phyloP scores from a whole-genome alignment of 31 red algal species.

The Bonnemaisonia californica region DNA sequence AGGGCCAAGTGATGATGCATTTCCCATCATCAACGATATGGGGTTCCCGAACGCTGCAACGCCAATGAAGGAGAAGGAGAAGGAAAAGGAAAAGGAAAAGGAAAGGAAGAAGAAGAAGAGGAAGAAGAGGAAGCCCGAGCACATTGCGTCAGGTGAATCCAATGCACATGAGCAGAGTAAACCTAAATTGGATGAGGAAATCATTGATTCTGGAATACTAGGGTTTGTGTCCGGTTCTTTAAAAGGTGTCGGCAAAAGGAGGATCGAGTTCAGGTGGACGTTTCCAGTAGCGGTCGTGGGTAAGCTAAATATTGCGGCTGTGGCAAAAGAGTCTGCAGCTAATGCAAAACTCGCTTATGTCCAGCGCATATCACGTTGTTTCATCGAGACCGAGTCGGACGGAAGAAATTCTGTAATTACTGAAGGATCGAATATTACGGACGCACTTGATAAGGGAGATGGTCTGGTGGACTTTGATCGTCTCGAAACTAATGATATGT shows the following conservation, averaged over 20 bases:
- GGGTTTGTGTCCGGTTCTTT: conserved; percentile 31
- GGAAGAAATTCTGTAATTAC: conserved; percentile 40
- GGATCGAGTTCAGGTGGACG: conserved; percentile 42
- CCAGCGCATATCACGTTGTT: conserved; percentile 48
- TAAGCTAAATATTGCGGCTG: conserved; percentile 34
- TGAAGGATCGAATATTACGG: conserved; percentile 83
- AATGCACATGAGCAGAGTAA: conserved; percentile 24
- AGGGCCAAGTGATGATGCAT: neutral
- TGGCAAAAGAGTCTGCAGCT: conserved; percentile 37
- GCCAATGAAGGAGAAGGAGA: neutral
- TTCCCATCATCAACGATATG: neutral
- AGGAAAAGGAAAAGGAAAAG: neutral
- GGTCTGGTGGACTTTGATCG: conserved; percentile 65
- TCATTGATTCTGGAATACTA: conserved; percentile 13
- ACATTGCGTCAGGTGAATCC: neutral
- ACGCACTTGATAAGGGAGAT: conserved; percentile 51
- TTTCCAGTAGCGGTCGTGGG: conserved; percentile 42
- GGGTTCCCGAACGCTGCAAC: neutral
- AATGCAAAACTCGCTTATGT: conserved; percentile 35
- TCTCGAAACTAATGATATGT: conserved; percentile 90
- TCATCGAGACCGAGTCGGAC: conserved; percentile 15
- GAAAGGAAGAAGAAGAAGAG: neutral
- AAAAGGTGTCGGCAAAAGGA: conserved; percentile 5
- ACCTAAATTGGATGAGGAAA: no score
- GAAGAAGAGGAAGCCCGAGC: neutral